Base-by-base conservation (phyloP, 2,329 filamentous ascomycete genomes). In the Talaromyces sp. region DNA sequence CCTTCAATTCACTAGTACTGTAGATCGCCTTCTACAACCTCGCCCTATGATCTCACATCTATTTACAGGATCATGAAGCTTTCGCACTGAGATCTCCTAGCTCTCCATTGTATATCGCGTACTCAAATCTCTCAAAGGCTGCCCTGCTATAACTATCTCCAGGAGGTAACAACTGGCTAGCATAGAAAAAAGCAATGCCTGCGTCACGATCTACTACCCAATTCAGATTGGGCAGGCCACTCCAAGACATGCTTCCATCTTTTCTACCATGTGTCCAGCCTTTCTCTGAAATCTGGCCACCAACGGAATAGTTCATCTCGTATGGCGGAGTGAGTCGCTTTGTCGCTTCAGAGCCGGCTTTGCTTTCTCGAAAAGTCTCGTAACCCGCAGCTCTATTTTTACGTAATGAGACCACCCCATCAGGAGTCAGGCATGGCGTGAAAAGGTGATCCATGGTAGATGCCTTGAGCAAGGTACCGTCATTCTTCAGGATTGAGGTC, bases 141-240 rank as follows among this genome's bases (percentile, higher is more conserved):
- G 48, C 59, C 12, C 25, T 56, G 7, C n/a, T 23, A 25, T 11
- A 12, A 46, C 6, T 2, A 46, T 61, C 59, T 9, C n/a, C 35
- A 56, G 59, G n/a, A 18, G 59, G 59, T 18, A 61, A 35, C 16
- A 61, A 6, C 42, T 61, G 59, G 8, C 48, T 46, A 25, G 9
- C 39, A 46, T 55, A 61, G 18, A 61, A n/a, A 7, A 61, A 40
- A 6, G 59, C 59, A 35, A 61, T 46, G 16, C 50, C 59, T 2
- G 50, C 44, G 21, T 61, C 48, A 52, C 59, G 59, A n/a, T 61
- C 59, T 33, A 61, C 23, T 7, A 61, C 37, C 59, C 59, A 61
- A 8, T 1, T 55, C 12, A 61, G 50, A 31, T 61, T 61, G 39
- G 59, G 59, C 2, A 61, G 35, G 25, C 59, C 59, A 28, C 48